A percentile compares a stretch with the other conserved stretches of the same genome.
phyloP scores from a whole-genome alignment of 768 basidiomycete species.

The Saitozyma sp. region DNA sequence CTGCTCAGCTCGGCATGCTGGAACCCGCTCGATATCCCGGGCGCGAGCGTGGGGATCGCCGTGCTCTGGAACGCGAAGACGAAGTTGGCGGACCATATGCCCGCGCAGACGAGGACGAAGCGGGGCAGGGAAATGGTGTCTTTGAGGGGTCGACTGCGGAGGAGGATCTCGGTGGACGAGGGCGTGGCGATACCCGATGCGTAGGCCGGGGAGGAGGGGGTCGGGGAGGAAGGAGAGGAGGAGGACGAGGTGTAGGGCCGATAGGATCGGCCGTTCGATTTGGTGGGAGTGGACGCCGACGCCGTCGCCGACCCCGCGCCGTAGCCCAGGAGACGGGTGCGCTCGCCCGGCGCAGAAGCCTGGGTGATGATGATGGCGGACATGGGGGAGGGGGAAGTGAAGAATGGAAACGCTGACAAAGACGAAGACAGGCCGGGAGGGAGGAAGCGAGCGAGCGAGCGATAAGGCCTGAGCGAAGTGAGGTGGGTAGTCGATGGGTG shows the following conservation, averaged over 20 bases:
- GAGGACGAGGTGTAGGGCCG: background rate
- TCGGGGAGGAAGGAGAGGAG: conserved; percentile 1
- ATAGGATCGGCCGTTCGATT: no score
- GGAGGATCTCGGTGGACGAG: conserved; percentile 1
- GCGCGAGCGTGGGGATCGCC: conserved; percentile 48
- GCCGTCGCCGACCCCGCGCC: background rate
- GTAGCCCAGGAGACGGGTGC: conserved; percentile 8
- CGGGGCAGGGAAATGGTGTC: conserved; percentile 24
- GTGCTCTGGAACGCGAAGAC: conserved; percentile 50
- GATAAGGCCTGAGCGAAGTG: no score
- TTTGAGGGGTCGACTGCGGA: conserved; percentile 30
- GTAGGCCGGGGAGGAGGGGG: background rate
- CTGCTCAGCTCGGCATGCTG: conserved; percentile 47
- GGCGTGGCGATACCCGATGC: background rate
- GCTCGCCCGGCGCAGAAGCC: conserved; percentile 14
- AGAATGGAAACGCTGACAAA: no score
- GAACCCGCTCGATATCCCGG: conserved; percentile 36
- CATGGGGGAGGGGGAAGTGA: conserved; percentile 13
- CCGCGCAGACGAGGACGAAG: conserved; percentile 28
- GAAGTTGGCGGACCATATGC: conserved; percentile 47
- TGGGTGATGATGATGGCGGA: conserved; percentile 39
- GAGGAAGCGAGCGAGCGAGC: no score
- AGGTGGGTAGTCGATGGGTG: no score
- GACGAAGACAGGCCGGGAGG: no score
- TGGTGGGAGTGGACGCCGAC: background rate